Evolutionary conservation across 129 eudicot genomes (phyloP), one percentile per base, ranked within the genome.

Genomic region (Dittrichia graveolens): DNA sequence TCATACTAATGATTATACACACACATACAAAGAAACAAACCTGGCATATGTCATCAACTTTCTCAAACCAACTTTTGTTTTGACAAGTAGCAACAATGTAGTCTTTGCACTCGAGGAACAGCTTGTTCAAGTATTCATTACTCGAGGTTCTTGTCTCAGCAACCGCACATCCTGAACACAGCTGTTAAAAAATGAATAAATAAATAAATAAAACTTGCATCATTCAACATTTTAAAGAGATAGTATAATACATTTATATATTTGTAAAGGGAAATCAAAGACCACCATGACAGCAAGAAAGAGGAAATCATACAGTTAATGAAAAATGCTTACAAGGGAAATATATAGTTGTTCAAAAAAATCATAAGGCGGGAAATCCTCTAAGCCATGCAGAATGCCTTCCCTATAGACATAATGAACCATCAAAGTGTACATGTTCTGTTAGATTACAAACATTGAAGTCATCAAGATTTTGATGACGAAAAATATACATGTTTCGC

Each of bases 1-100:
- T 34, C 24, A 14, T 3, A 12, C 44, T 24, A 52, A 4, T 24
- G 31, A 24, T 0, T 24, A 57, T 13, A 31, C 39, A 2, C 11
- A 35, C 3, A 44, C 24, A 14, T 3, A 12, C 44, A 24, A 52
- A 4, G 62, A 39, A 41, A 65, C 60, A 62, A 83, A 95, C 99
- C 99, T 91, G 99, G 78, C 99, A 90, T 79, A 95, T 79, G 50
- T 95, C 97, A 49, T 95, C 97, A 65, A 90, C 73, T 86, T 84
- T 95, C 62, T 88, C 99, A 49, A 79, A 80, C 99, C 96, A 86
- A 48, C 50, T 75, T 61, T 73, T 66, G 54, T 91, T 72, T 76
- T 88, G 94, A 76, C 96, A 95, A 40, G 91, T 79, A 18, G 80
- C 79, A 47, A 88, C 85, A 11, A 91, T 82, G 82, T 90, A 95